Conservation (phyloP, 306 rosid species). For the Medicago ruthenica region DNA sequence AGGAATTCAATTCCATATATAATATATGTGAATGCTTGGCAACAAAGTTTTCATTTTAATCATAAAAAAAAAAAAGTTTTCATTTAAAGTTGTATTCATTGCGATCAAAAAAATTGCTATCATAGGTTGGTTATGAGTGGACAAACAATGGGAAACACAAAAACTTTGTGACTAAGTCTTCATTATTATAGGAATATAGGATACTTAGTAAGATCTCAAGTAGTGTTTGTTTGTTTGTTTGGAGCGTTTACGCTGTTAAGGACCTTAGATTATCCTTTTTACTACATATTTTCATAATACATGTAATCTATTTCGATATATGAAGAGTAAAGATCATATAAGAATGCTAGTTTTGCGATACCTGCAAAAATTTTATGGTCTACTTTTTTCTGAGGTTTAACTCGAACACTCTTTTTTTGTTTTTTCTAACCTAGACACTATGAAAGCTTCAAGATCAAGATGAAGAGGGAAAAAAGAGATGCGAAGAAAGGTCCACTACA, state of each 20-base stretch:
- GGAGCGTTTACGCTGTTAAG: not conserved
- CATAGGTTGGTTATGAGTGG: conserved; percentile 5
- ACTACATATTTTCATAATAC: not conserved
- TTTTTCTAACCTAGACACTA: no score
- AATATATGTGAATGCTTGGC: conserved; percentile 23
- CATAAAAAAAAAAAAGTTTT: not conserved
- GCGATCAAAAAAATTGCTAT: not conserved
- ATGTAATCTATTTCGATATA: not conserved
- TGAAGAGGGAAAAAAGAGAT: no score
- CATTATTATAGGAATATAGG: not conserved
- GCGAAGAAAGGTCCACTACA: no score
- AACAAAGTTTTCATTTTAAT: conserved; percentile 9
- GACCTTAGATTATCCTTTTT: not conserved
- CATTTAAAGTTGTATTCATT: not conserved
- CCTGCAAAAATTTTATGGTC: not conserved
- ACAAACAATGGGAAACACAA: not conserved
- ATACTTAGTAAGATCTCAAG: conserved; percentile 5
- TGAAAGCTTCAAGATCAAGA: no score
- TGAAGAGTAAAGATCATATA: not conserved
- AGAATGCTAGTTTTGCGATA: not conserved
- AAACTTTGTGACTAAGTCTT: conserved; percentile 30
- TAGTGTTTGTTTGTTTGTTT: not conserved
- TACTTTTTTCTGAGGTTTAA: no score
- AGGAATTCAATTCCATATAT: not conserved
- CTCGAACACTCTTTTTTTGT: no score